Evolutionary conservation across 2,329 filamentous ascomycete genomes (phyloP).

Genomic region (Stachybotrys chartarum): DNA sequence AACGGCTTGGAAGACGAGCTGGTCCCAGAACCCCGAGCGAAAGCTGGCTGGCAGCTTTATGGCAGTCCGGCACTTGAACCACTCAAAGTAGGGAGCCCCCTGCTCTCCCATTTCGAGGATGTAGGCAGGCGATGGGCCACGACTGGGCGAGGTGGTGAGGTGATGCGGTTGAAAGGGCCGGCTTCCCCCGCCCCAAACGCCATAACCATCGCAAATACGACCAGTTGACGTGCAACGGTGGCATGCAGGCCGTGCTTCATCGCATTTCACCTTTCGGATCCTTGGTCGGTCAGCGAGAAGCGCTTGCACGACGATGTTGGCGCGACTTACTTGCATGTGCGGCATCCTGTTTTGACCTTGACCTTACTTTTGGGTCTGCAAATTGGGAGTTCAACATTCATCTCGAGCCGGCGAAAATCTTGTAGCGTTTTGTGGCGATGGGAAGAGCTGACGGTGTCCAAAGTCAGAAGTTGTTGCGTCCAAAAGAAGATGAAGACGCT

Average conservation of each 20-base stretch:
- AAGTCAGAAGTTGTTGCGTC: too few species aligned
- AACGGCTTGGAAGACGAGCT: constrained; percentile 28
- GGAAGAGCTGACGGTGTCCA: too few species aligned
- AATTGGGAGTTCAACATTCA: too few species aligned
- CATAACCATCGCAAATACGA: constrained; percentile 48
- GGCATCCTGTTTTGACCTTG: constrained; percentile 40
- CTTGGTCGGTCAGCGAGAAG: constrained; percentile 18
- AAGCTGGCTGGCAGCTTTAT: constrained; percentile 26
- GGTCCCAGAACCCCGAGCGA: constrained; percentile 33
- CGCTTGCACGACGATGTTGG: not conserved
- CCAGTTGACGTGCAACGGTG: constrained; percentile 43
- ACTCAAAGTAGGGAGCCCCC: constrained; percentile 25
- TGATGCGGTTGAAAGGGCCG: constrained; percentile 16
- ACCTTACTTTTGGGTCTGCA: constrained; percentile 7
- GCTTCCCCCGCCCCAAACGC: constrained; percentile 31
- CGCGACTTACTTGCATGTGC: constrained; percentile 45
- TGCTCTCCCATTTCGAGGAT: constrained; percentile 13
- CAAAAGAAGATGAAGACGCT: too few species aligned
- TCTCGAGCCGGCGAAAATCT: too few species aligned
- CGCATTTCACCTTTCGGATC: constrained; percentile 50
- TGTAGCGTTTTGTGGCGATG: too few species aligned
- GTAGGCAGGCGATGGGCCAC: constrained; percentile 5
- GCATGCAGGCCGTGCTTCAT: constrained; percentile 45
- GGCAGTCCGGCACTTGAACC: constrained; percentile 28
- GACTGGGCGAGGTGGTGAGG: constrained; percentile 7